phyloP scores from a whole-genome alignment of 2,329 filamentous ascomycete genomes.

The Chalaropsis ovoidea region DNA sequence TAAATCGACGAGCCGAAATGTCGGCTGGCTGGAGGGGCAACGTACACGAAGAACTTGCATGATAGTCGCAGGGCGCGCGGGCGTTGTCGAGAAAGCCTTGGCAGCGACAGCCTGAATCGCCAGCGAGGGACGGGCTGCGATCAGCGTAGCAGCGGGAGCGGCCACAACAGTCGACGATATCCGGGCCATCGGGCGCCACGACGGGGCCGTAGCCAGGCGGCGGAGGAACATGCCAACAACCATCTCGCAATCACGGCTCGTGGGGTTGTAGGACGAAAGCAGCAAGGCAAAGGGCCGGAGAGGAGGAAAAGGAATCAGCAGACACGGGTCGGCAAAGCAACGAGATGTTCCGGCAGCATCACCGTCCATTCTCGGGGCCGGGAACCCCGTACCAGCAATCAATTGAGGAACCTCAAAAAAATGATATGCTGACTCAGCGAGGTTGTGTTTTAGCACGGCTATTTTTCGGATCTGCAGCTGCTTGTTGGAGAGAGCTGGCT shows the following conservation, averaged over 20 bases:
- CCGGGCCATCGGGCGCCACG: conserved; percentile 26
- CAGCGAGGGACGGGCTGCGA: conserved; percentile 1
- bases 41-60: conserved; percentile 58
- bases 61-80: conserved; percentile 51
- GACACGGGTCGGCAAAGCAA: background rate
- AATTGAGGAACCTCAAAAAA: background rate
- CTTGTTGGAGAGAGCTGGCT: background rate
- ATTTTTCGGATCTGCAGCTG: background rate
- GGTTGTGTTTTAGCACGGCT: conserved; percentile 10
- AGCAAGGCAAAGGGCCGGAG: background rate
- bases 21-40: conserved; percentile 11
- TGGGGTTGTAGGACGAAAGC: background rate
- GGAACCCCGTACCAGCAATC: background rate
- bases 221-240: conserved; percentile 24
- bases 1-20: background rate
- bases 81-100: conserved; percentile 46
- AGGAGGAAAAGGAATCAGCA: background rate
- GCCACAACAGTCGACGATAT: conserved; percentile 30
- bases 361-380: background rate
- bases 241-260: conserved; percentile 5
- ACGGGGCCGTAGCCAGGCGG: conserved; percentile 20
- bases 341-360: background rate
- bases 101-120: conserved; percentile 8
- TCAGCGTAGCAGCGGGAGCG: background rate
- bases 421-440: background rate